Conservation (phyloP, 495 filamentous ascomycete genomes). For the Annulohypoxylon stygium region DNA sequence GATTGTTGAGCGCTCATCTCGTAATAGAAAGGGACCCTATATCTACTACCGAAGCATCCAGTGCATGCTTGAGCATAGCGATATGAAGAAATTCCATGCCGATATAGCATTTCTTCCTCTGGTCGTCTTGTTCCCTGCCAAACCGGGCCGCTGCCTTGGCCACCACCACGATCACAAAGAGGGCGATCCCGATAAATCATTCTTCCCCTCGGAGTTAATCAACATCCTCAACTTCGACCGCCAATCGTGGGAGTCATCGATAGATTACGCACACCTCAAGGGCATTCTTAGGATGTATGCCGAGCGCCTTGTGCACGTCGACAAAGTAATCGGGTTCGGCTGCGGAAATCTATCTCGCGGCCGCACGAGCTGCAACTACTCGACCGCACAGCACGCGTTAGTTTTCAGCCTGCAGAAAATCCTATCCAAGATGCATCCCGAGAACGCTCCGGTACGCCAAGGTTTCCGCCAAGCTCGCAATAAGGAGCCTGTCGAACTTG, state of each 20-base stretch:
- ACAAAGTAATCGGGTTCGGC: conserved; percentile 26
- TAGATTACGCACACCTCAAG: neutral
- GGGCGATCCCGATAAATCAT: neutral
- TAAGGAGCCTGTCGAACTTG: neutral
- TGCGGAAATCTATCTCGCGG: conserved; percentile 1
- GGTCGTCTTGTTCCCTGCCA: neutral
- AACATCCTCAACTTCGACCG: neutral
- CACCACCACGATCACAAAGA: neutral
- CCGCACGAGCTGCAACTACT: neutral
- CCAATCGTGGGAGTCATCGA: conserved; percentile 14
- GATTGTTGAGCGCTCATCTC: conserved; percentile 7
- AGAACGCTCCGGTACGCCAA: neutral
- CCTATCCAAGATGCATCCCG: neutral
- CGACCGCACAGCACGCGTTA: conserved; percentile 30
- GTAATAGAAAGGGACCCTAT: conserved; percentile 8
- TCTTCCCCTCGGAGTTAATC: neutral
- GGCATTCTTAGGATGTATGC: neutral
- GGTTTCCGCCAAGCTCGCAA: neutral
- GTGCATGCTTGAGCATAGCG: neutral
- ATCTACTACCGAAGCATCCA: conserved; percentile 35
- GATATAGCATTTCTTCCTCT: conserved; percentile 16
- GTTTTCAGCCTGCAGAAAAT: conserved; percentile 23
- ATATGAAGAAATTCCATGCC: conserved; percentile 3
- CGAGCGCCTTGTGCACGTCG: neutral
- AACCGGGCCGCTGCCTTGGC: neutral